Conservation (phyloP, 306 rosid species). For the Morella rubra region DNA sequence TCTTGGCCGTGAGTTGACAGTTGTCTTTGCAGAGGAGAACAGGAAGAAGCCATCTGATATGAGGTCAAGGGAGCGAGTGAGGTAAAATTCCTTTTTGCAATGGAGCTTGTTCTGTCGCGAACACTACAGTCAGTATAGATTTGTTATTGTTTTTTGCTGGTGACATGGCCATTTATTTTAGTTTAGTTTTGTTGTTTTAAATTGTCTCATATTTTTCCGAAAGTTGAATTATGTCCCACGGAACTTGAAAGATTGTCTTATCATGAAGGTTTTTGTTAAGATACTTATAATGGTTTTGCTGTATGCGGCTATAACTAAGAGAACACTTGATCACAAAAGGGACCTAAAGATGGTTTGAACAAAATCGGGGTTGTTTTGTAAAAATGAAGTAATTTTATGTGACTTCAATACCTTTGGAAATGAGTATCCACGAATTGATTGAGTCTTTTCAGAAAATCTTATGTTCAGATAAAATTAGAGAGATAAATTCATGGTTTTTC, state of each 20-base stretch:
- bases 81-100: constrained; percentile 37
- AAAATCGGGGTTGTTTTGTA: background rate
- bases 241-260: background rate
- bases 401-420: background rate
- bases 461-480: too few relatives aligned
- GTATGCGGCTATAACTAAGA: background rate
- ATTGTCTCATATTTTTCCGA: background rate
- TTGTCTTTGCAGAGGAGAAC: constrained; percentile 97
- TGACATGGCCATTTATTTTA: background rate
- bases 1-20: constrained; percentile 92
- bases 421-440: background rate
- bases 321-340: background rate
- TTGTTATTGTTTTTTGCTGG: background rate
- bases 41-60: constrained; percentile 95
- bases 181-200: background rate
- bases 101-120: background rate
- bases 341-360: background rate
- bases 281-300: background rate
- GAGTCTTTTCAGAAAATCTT: background rate
- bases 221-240: background rate
- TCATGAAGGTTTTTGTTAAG: background rate
- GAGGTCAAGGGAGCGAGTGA: constrained; percentile 74
- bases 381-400: background rate
- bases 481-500: too few relatives aligned
- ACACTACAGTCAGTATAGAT: background rate